Conservation (phyloP, 164 flowering plant genomes). For the Cinnamomum chago region DNA sequence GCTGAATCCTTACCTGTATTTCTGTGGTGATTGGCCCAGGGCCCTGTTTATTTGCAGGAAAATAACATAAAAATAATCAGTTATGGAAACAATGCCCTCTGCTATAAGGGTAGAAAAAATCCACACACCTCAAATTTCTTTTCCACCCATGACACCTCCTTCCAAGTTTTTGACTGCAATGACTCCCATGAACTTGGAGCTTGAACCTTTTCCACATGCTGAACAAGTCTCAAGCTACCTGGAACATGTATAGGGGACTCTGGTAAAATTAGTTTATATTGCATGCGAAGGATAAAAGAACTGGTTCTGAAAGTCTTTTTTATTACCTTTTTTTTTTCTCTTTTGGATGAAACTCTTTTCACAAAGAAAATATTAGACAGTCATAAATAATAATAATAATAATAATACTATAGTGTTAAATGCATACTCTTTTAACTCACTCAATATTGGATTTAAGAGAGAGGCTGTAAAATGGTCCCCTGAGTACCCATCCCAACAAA, state of each 20-base stretch:
- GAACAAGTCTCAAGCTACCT: constrained; percentile 82
- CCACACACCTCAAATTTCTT: constrained; percentile 59
- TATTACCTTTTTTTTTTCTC: no score
- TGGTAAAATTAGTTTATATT: no score
- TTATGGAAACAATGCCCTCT: neutral
- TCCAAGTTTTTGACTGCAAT: constrained; percentile 40
- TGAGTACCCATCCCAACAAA: no score
- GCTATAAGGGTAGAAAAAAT: neutral
- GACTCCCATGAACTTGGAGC: constrained; percentile 58
- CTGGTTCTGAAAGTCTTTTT: no score
- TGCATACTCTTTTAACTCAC: no score
- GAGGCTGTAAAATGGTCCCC: no score
- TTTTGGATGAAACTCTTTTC: no score
- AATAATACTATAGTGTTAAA: no score
- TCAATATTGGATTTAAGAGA: no score
- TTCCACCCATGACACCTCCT: constrained; percentile 63
- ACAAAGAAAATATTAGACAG: no score
- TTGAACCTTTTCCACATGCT: constrained; percentile 67
- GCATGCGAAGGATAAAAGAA: no score
- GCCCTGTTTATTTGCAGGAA: constrained; percentile 29
- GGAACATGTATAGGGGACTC: constrained; percentile 13
- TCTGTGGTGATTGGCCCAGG: constrained; percentile 59
- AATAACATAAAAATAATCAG: neutral
- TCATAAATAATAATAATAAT: no score
- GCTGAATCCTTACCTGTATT: constrained; percentile 46